Evolutionary conservation across 352 stramenopile genomes (phyloP), one percentile per base, ranked within the genome.

Genomic region (Thalassiosira exigua): DNA sequence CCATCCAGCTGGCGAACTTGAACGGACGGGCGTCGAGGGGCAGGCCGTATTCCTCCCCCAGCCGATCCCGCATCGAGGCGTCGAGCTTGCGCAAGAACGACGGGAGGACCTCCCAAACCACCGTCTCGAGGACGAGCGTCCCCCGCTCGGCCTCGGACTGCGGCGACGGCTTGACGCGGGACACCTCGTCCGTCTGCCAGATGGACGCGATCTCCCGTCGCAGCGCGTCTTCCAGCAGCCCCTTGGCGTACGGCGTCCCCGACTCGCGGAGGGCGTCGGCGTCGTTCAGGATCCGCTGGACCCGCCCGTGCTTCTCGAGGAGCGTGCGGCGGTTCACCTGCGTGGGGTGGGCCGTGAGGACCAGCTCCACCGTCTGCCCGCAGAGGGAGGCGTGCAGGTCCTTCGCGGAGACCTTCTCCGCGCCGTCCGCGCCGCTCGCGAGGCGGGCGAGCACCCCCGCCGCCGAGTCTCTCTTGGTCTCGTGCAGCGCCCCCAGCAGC

Each of bases 281-380:
- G 21, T 87, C 70, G 21, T 76, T 87, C 4, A 89, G 61, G 58
- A 90, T 81, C 48, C 82, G 42, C 70, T 91, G 83, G 11, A 91
- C 70, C 9, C 85, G 68, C 5, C 77, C 50, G 44, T 94, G 87
- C 60, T 97, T 97, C 30, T 91, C 82, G 14, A 96, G 79, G 60
- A 96, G 82, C 0, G 92, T 96, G 39, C 93, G 82, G 33, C 94
- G 89, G 82, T 97, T 96, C 21, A 97, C 91, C 83, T 97, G 91
- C 17, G 94, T 96, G 14, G 93, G 93, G 72, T 96, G 93, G 9
- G 93, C 94, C 17, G 94, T 97, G 21, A 97, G 79, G 2, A 97
- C 93, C 12, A 96, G 81, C 75, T 97, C 94, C 1, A 95, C 86
- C 26, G 86, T 86, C 76, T 96, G 94, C n/a, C 36, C 85, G 33